These are phyloP conservation scores for Biancaea sappan DNA, from an alignment of 306 rosid species.

Conservation along the genomic window DNA sequence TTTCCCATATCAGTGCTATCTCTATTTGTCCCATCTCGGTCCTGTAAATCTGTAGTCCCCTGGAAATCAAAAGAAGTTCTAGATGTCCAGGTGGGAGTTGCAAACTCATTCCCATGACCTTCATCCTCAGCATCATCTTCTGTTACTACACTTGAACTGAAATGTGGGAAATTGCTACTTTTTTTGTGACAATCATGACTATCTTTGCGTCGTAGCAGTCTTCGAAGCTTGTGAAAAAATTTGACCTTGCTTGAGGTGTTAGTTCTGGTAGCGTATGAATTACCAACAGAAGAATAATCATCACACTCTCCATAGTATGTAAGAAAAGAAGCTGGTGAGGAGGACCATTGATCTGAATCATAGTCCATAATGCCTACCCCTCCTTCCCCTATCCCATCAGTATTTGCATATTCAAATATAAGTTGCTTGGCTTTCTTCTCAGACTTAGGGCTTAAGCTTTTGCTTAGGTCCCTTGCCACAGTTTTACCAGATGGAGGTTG, in stretches of 20 bases:
- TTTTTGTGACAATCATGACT: conserved; percentile 35
- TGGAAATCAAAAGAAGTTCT: conserved; percentile 48
- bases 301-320: conserved; percentile 62
- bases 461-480: conserved; percentile 84
- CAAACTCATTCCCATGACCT: conserved; percentile 37
- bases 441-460: conserved; percentile 71
- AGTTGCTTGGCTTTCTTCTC: conserved; percentile 86
- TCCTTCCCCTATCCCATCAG: conserved; percentile 47
- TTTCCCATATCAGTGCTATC: conserved; percentile 40
- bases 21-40: conserved; percentile 36
- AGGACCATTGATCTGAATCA: conserved; percentile 77
- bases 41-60: conserved; percentile 39
- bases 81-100: conserved; percentile 38
- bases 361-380: conserved; percentile 48
- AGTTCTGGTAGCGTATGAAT: conserved; percentile 44
- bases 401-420: conserved; percentile 77
- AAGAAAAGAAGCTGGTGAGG: conserved; percentile 57
- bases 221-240: conserved; percentile 63
- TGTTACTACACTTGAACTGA: conserved; percentile 38
- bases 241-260: conserved; percentile 47
- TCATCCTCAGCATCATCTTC: conserved; percentile 41
- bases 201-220: conserved; percentile 59
- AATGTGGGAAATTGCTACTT: conserved; percentile 39
- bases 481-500: conserved; percentile 73
- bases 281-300: conserved; percentile 48